Evolutionary conservation across 257 asterid species (phyloP).

Genomic region (Capsicum pubescens): DNA sequence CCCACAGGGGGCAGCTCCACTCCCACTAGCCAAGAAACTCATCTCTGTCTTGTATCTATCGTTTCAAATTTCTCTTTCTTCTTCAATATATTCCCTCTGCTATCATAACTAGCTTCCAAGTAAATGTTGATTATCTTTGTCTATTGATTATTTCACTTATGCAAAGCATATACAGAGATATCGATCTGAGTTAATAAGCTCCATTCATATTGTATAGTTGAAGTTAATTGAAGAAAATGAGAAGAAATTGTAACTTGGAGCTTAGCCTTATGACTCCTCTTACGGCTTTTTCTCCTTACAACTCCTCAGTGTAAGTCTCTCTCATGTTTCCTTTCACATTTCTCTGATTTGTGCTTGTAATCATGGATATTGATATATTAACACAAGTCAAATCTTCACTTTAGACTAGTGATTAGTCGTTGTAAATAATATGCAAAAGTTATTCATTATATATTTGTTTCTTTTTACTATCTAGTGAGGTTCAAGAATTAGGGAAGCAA

Average conservation of each 20-base stretch:
- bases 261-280: slow-evolving; percentile 36
- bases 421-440: background rate
- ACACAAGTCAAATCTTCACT: too few relatives aligned
- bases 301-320: too few relatives aligned
- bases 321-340: too few relatives aligned
- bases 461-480: background rate
- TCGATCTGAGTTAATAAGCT: too few relatives aligned
- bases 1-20: background rate
- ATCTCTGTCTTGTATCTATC: background rate
- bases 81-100: background rate
- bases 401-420: background rate
- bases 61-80: background rate
- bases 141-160: too few relatives aligned
- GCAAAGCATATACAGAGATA: too few relatives aligned
- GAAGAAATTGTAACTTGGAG: slow-evolving; percentile 38
- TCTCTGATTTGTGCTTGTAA: background rate
- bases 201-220: background rate
- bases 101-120: background rate
- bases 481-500: slow-evolving; percentile 6
- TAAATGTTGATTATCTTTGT: too few relatives aligned
- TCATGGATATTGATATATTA: too few relatives aligned
- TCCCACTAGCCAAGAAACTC: background rate
- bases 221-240: slow-evolving; percentile 30
- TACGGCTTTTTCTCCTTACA: too few relatives aligned
- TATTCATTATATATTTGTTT: background rate